These are phyloP conservation scores for Yamadazyma membranifaciens DNA, from an alignment of 1,139 yeast genomes.

Conservation along the genomic window DNA sequence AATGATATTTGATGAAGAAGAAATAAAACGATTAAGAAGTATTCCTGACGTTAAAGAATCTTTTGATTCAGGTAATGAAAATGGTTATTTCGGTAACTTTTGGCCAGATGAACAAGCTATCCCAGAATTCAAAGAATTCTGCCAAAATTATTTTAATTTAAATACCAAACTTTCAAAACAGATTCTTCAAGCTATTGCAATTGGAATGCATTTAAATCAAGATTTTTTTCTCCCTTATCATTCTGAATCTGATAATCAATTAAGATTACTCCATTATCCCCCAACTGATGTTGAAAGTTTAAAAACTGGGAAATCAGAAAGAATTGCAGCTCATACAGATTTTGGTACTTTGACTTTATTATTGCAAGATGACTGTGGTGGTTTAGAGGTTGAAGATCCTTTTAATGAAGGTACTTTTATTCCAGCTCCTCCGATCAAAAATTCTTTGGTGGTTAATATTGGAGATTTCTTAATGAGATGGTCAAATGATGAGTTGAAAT, in stretches of 20 bases:
- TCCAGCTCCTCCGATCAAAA: slow-evolving; percentile 23
- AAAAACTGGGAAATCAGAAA: slow-evolving; percentile 20
- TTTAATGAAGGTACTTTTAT: slow-evolving; percentile 24
- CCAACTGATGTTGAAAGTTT: slow-evolving; percentile 18
- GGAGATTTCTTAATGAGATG: slow-evolving; percentile 32
- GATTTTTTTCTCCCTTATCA: slow-evolving; percentile 22
- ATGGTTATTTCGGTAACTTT: slow-evolving; percentile 11
- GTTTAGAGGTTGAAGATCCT: slow-evolving; percentile 26
- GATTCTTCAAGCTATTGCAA: slow-evolving; percentile 14
- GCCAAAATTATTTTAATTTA: slow-evolving; percentile 11
- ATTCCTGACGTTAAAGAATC: slow-evolving; percentile 24
- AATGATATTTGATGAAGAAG: slow-evolving; percentile 22
- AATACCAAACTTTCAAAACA: slow-evolving; percentile 3
- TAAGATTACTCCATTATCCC: slow-evolving; percentile 25
- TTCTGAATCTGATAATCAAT: slow-evolving; percentile 22
- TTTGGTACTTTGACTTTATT: slow-evolving; percentile 26
- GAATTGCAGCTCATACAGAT: slow-evolving; percentile 32
- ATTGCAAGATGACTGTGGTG: slow-evolving; percentile 27
- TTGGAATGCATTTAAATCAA: slow-evolving; percentile 18
- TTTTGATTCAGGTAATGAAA: slow-evolving; percentile 20
- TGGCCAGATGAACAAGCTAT: slow-evolving; percentile 23
- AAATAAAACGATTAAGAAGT: slow-evolving; percentile 7
- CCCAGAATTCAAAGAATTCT: slow-evolving; percentile 17
- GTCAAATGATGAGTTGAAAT: slow-evolving; percentile 26
- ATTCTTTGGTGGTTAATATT: slow-evolving; percentile 26